Percentiles rank a stretch among this genome's conserved stretches.
phyloP scores from a whole-genome alignment of 306 rosid species.

The Pterocarpus macrocarpus region DNA sequence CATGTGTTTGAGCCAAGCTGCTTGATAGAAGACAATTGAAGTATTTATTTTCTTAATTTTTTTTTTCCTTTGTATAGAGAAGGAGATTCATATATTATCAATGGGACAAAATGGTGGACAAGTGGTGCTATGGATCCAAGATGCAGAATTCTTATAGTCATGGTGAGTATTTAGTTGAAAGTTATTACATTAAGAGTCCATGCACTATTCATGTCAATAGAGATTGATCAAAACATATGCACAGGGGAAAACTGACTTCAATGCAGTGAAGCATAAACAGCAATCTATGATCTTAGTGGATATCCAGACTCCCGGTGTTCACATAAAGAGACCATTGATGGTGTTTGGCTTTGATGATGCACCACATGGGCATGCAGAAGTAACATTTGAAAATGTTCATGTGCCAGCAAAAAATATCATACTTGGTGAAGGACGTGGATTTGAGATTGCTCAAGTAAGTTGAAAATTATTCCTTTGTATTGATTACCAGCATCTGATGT shows the following conservation, averaged over 20 bases:
- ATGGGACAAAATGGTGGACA: slow-evolving; percentile 98
- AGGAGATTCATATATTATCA: slow-evolving; percentile 85
- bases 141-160: slow-evolving; percentile 86
- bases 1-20: slow-evolving; percentile 33
- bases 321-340: slow-evolving; percentile 76
- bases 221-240: slow-evolving; percentile 44
- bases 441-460: slow-evolving; percentile 96
- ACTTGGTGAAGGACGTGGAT: slow-evolving; percentile 96
- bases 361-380: slow-evolving; percentile 98
- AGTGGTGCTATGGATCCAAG: slow-evolving; percentile 99
- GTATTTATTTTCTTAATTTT: slow-evolving; percentile 22
- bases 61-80: slow-evolving; percentile 58
- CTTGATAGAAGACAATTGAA: slow-evolving; percentile 27
- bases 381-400: slow-evolving; percentile 75
- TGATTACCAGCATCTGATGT: slow-evolving; percentile 30
- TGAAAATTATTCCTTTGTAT: slow-evolving; percentile 22
- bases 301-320: slow-evolving; percentile 84
- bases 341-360: slow-evolving; percentile 99
- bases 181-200: slow-evolving; percentile 19
- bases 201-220: slow-evolving; percentile 33
- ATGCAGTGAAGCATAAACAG: slow-evolving; percentile 82
- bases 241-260: slow-evolving; percentile 96
- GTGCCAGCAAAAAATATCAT: slow-evolving; percentile 84
- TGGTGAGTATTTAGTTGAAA: slow-evolving; percentile 70
- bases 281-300: slow-evolving; percentile 98